Percentiles rank a stretch among this genome's conserved stretches.
Evolutionary conservation across 2,329 filamentous ascomycete species (phyloP).

Genomic region (Cladosporium colombiae): DNA sequence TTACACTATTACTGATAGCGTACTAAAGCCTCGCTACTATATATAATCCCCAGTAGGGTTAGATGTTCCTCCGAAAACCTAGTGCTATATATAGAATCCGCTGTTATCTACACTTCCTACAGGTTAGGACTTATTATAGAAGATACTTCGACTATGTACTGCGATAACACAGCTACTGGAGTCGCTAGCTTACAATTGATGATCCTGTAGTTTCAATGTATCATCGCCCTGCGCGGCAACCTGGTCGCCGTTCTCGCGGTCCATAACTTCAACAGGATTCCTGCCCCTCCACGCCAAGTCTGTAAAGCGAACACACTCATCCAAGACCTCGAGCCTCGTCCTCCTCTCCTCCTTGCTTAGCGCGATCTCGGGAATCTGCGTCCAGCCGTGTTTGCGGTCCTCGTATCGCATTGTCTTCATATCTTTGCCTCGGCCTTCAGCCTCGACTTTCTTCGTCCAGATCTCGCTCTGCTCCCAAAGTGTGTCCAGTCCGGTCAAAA

Average conservation of each 20-base stretch:
- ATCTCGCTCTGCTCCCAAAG: constrained; percentile 46
- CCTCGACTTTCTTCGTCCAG: constrained; percentile 45
- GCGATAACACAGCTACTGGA: too few species aligned
- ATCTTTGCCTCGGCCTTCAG: constrained; percentile 34
- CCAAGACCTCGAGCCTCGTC: constrained; percentile 39
- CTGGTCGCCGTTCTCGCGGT: constrained; percentile 20
- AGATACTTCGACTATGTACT: too few species aligned
- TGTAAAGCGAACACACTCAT: constrained; percentile 37
- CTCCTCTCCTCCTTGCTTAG: constrained; percentile 42
- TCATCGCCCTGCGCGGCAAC: constrained; percentile 23
- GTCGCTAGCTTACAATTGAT: not conserved
- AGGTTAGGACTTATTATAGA: too few species aligned
- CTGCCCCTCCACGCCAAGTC: constrained; percentile 38
- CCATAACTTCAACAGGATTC: constrained; percentile 24
- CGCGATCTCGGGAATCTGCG: constrained; percentile 44
- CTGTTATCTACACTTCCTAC: too few species aligned
- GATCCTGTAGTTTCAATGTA: constrained; percentile 18
- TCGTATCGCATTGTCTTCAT: constrained; percentile 30
- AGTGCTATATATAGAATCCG: too few species aligned
- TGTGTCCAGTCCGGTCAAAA: constrained; percentile 44
- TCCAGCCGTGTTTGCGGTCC: constrained; percentile 43
- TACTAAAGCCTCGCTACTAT: too few species aligned
- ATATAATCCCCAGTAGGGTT: too few species aligned
- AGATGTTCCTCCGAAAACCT: too few species aligned
- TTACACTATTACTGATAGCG: too few species aligned